These are phyloP conservation scores for Pseudodiploospora longispora DNA, from an alignment of 2,329 filamentous ascomycete species.

Conservation along the genomic window DNA sequence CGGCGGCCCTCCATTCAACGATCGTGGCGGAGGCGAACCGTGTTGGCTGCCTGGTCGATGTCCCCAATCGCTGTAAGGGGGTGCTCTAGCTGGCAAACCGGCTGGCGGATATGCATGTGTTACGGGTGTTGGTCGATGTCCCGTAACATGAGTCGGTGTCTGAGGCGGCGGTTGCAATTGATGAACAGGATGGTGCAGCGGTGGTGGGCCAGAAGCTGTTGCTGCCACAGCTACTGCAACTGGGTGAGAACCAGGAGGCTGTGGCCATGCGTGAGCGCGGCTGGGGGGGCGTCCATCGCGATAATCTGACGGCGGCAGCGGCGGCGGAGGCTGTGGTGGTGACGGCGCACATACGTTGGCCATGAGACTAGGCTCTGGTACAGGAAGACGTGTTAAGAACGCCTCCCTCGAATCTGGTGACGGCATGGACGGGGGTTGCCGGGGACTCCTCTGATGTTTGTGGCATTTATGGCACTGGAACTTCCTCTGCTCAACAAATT, in stretches of 20 bases:
- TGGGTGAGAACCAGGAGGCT: conserved; percentile 14
- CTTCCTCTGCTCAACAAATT: conserved; percentile 50
- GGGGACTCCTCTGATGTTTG: conserved; percentile 39
- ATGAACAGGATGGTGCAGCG: not conserved
- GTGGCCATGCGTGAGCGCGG: conserved; percentile 17
- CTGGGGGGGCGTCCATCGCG: conserved; percentile 14
- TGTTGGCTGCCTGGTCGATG: conserved; percentile 40
- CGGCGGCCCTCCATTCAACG: conserved; percentile 41
- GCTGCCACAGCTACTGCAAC: conserved; percentile 10
- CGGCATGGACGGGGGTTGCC: conserved; percentile 1
- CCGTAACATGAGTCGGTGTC: conserved; percentile 17
- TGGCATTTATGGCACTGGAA: conserved; percentile 73
- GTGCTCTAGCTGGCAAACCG: conserved; percentile 16
- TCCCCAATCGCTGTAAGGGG: conserved; percentile 39
- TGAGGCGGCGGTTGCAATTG: conserved; percentile 10
- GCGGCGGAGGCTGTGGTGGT: conserved; percentile 21
- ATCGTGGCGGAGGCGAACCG: conserved; percentile 34
- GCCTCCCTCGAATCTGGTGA: not conserved
- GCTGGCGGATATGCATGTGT: conserved; percentile 20
- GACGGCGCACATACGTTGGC: conserved; percentile 13
- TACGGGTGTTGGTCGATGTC: conserved; percentile 17
- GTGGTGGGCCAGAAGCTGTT: conserved; percentile 13
- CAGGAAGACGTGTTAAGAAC: conserved; percentile 1
- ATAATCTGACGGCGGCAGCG: conserved; percentile 16
- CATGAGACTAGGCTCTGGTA: conserved; percentile 10